Base-by-base conservation (phyloP, 331 rosid species). In the Stylosanthes scabra region DNA sequence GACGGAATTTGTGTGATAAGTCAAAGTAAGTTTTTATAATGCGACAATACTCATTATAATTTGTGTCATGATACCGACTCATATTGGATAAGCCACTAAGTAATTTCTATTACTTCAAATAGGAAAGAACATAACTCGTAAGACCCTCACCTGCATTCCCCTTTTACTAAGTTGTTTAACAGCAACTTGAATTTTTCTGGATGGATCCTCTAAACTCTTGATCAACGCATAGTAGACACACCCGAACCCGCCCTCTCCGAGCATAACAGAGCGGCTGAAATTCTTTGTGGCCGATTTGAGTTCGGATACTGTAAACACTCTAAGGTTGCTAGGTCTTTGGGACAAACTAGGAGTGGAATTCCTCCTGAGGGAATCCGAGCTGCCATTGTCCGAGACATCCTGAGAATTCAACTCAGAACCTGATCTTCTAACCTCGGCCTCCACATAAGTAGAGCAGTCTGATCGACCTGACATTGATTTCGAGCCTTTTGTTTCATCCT, bases 181-280 rank as follows among this genome's bases (percentile, higher is more conserved):
- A 0, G 97, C 99, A 71, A 95, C 96, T 82, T 90, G 93, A 70
- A 87, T 61, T 81, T 87, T 88, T 58, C 29, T 41, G 6, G 95
- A 80, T 39, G 97, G 83, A 59, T 86, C 92, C 47, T 91, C 96
- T 37, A 52, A 68, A 59, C 86, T 86, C 83, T 63, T 90, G 74
- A 95, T 86, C 27, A 55, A 37, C 56, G 91, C 97, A 65, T 77
- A 86, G 84, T 80, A 95, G 69, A 95, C 99, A 63, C 96, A 89
- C 40, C 99, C 99, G 42, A 95, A 95, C 8, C 99, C 99, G 8
- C 99, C 99, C 84, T 95, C 99, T 77, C 99, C 99, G 37, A 92
- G 75, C 97, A 90, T 82, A 69, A 56, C 93, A 58, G 99, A 87
- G 65, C 96, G 92, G 66, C 92, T 84, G 68, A 95, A 92, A 75